phyloP scores from a whole-genome alignment of 2,329 filamentous ascomycete genomes.

The Zasmidium angulare region DNA sequence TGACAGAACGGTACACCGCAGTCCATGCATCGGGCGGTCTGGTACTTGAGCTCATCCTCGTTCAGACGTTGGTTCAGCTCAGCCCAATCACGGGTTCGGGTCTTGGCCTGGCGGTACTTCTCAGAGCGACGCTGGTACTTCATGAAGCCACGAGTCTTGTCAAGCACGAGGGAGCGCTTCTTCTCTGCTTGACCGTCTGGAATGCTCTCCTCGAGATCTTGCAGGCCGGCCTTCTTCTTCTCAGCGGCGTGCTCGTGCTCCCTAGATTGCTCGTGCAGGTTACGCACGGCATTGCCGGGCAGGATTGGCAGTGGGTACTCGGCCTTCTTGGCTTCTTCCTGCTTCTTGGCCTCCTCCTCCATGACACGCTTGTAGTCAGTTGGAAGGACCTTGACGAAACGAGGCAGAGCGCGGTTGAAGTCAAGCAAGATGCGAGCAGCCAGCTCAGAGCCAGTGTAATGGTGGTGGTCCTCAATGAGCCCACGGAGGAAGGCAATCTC shows the following conservation, averaged over 20 bases:
- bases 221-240: slow-evolving; percentile 64
- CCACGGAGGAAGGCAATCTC: slow-evolving; percentile 90
- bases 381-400: slow-evolving; percentile 90
- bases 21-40: slow-evolving; percentile 96
- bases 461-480: slow-evolving; percentile 93
- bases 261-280: slow-evolving; percentile 53
- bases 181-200: slow-evolving; percentile 83
- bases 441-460: slow-evolving; percentile 94
- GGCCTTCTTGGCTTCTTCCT: slow-evolving; percentile 78
- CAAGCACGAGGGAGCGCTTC: slow-evolving; percentile 86
- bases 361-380: slow-evolving; percentile 96
- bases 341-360: slow-evolving; percentile 80
- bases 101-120: slow-evolving; percentile 85
- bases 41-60: slow-evolving; percentile 95
- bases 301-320: slow-evolving; percentile 79
- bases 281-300: slow-evolving; percentile 62
- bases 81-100: slow-evolving; percentile 87
- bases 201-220: slow-evolving; percentile 88
- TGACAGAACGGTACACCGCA: slow-evolving; percentile 98
- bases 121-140: slow-evolving; percentile 90
- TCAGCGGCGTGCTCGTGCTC: slow-evolving; percentile 60
- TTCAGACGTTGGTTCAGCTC: slow-evolving; percentile 84
- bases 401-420: slow-evolving; percentile 85
- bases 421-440: slow-evolving; percentile 92
- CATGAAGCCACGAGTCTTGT: slow-evolving; percentile 98